Conservation (phyloP, 768 basidiomycete genomes). For the Hysterangium stoloniferum region DNA sequence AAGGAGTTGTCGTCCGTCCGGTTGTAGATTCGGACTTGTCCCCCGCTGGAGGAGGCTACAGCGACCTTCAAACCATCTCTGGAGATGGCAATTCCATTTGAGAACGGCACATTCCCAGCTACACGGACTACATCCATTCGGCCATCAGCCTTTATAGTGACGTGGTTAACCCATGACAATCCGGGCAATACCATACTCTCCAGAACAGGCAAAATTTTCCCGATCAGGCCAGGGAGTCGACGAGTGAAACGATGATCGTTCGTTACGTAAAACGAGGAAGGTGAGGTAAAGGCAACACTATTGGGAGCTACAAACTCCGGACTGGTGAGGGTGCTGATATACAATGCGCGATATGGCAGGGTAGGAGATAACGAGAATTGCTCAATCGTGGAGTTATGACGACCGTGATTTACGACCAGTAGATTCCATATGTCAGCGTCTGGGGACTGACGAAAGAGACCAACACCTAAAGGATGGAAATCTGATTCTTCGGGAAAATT, state of each 20-base stretch:
- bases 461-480: slow-evolving; percentile 69
- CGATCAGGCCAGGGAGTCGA: slow-evolving; percentile 44
- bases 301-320: slow-evolving; percentile 59
- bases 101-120: slow-evolving; percentile 48
- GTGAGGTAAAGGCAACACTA: slow-evolving; percentile 54
- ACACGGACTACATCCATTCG: slow-evolving; percentile 23
- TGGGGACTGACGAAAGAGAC: slow-evolving; percentile 41
- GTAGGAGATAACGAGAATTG: slow-evolving; percentile 51
- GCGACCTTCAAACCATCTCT: slow-evolving; percentile 43
- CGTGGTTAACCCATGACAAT: slow-evolving; percentile 49
- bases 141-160: slow-evolving; percentile 20
- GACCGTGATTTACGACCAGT: slow-evolving; percentile 65
- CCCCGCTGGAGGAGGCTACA: slow-evolving; percentile 45
- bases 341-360: slow-evolving; percentile 34
- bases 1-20: slow-evolving; percentile 43
- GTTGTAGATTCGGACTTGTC: slow-evolving; percentile 42
- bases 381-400: slow-evolving; percentile 53
- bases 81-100: slow-evolving; percentile 63
- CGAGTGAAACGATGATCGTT: slow-evolving; percentile 68
- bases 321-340: slow-evolving; percentile 55
- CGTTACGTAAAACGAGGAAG: slow-evolving; percentile 61
- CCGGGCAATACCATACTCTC: slow-evolving; percentile 55
- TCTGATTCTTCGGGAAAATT: slow-evolving; percentile 50
- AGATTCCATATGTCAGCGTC: slow-evolving; percentile 42
- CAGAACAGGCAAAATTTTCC: slow-evolving; percentile 40